phyloP scores from a whole-genome alignment of 805 yeast species.

The Scheffersomyces spartinae region DNA sequence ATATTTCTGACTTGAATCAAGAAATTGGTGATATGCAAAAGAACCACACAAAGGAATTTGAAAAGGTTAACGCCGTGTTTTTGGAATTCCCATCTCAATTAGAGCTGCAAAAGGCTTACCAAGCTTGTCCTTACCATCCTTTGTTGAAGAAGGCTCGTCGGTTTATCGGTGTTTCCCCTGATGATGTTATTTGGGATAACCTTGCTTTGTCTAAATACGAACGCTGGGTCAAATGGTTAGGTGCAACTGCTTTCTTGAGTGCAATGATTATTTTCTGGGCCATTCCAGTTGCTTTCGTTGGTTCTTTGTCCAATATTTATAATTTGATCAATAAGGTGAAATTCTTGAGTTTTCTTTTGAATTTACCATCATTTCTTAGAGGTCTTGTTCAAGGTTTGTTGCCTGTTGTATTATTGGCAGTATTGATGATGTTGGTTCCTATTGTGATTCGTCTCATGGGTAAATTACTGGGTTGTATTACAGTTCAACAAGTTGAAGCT shows the following conservation, averaged over 20 bases:
- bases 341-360: slow-evolving; percentile 65
- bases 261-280: slow-evolving; percentile 82
- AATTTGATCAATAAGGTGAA: slow-evolving; percentile 59
- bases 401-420: slow-evolving; percentile 71
- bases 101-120: slow-evolving; percentile 83
- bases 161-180: slow-evolving; percentile 60
- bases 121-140: slow-evolving; percentile 54
- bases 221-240: slow-evolving; percentile 43
- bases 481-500: slow-evolving; percentile 60
- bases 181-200: slow-evolving; percentile 79
- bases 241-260: slow-evolving; percentile 55
- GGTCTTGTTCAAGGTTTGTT: slow-evolving; percentile 84
- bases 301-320: slow-evolving; percentile 80
- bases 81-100: slow-evolving; percentile 74
- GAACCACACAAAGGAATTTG: slow-evolving; percentile 36
- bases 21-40: slow-evolving; percentile 52
- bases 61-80: slow-evolving; percentile 59
- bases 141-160: slow-evolving; percentile 36
- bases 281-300: slow-evolving; percentile 95
- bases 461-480: slow-evolving; percentile 56
- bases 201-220: slow-evolving; percentile 44
- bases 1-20: slow-evolving; percentile 55
- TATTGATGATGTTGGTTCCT: slow-evolving; percentile 82
- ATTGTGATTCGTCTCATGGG: slow-evolving; percentile 73
- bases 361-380: slow-evolving; percentile 55